phyloP scores from a whole-genome alignment of 768 basidiomycete species.

The Mycena chlorophos region DNA sequence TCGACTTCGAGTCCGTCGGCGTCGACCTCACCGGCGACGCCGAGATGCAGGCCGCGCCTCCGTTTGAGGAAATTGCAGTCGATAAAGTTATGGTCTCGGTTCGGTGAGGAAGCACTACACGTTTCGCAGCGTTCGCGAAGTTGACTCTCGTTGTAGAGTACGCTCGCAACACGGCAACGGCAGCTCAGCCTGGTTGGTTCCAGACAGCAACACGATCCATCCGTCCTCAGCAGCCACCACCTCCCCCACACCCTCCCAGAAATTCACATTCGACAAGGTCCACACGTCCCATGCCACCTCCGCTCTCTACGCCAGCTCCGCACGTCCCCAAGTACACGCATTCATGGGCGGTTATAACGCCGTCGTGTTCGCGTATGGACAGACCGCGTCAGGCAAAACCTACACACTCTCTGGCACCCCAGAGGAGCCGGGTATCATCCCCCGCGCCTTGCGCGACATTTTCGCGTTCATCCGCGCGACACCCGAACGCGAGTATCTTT shows the following conservation, averaged over 20 bases:
- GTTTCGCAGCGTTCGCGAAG: neutral
- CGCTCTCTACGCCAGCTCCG: conserved; percentile 73
- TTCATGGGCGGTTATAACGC: conserved; percentile 98
- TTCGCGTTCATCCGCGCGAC: conserved; percentile 81
- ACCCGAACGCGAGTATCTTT: conserved; percentile 83
- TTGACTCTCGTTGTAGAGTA: conserved; percentile 43
- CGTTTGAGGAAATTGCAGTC: conserved; percentile 61
- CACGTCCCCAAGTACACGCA: conserved; percentile 77
- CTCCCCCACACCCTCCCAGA: conserved; percentile 36
- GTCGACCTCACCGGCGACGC: conserved; percentile 58
- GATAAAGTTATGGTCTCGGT: conserved; percentile 89
- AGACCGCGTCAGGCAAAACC: conserved; percentile 73
- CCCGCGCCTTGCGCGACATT: conserved; percentile 88
- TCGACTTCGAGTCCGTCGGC: conserved; percentile 75
- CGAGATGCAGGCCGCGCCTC: conserved; percentile 28
- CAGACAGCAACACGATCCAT: conserved; percentile 50
- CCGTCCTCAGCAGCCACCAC: conserved; percentile 43
- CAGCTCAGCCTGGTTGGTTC: conserved; percentile 58
- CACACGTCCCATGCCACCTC: conserved; percentile 80
- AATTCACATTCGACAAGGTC: conserved; percentile 74
- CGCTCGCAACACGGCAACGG: conserved; percentile 54
- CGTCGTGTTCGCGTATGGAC: conserved; percentile 92
- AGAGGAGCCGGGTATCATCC: conserved; percentile 91
- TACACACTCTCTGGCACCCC: conserved; percentile 70
- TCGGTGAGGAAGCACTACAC: conserved; percentile 43